phyloP scores from a whole-genome alignment of 1,284 basidiomycete species.

The Ceratobasidium papillatum region DNA sequence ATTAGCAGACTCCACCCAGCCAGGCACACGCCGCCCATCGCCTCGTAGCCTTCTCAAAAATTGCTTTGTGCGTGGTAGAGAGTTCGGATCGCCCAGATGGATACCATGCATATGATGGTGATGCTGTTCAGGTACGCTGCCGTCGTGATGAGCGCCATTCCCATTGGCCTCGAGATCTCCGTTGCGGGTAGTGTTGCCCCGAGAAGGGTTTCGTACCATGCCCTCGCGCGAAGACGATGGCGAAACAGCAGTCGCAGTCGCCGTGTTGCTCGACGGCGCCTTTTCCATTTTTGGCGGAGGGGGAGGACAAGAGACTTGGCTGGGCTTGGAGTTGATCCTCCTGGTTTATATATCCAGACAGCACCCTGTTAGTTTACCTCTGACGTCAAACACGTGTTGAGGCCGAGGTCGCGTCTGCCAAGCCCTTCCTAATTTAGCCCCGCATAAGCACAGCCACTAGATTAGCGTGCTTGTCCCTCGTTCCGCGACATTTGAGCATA shows the following conservation, averaged over 20 bases:
- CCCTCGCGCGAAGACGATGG: background rate
- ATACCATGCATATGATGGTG: background rate
- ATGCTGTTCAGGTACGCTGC: background rate
- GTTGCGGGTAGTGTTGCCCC: conserved; percentile 9
- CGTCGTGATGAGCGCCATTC: background rate
- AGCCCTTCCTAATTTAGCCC: background rate
- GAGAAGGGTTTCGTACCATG: conserved; percentile 3
- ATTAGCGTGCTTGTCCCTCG: background rate
- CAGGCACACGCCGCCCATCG: conserved; percentile 18
- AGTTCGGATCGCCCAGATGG: background rate
- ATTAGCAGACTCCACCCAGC: conserved; percentile 30
- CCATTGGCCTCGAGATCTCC: conserved; percentile 1
- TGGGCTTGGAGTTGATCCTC: conserved; percentile 18
- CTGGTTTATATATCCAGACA: background rate
- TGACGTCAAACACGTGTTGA: conserved; percentile 25
- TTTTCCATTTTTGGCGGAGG: background rate
- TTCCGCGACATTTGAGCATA: background rate
- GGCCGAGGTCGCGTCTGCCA: conserved; percentile 6
- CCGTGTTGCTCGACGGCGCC: background rate
- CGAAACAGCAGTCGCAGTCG: conserved; percentile 11
- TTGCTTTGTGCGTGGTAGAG: background rate
- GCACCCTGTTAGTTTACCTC: background rate
- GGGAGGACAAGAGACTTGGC: conserved; percentile 5
- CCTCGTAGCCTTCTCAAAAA: conserved; percentile 20
- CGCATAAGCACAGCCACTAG: background rate